Evolutionary conservation across 2,329 filamentous ascomycete genomes (phyloP), one percentile per base, ranked within the genome.

Genomic region (Bipolaris zeicola): DNA sequence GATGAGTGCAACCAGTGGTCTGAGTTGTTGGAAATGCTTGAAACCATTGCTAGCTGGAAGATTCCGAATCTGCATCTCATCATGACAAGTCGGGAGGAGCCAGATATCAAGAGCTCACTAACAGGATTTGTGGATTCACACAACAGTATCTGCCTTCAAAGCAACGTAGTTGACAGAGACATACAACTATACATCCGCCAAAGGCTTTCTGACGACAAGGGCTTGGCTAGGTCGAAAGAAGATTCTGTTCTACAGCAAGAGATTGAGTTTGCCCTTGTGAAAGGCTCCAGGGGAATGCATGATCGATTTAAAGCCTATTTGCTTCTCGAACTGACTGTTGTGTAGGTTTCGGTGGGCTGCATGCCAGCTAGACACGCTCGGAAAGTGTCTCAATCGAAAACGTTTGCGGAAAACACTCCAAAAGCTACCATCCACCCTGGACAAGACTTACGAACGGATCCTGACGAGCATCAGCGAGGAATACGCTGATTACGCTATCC

Each of bases 181-280:
- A 72, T 74, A 61, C 57, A 67, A 28, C 53, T 14, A 48, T 72
- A 71, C 38, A 60, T 74, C 41, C 58, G 45, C 34, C 58, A 70
- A 52, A 44, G 78, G 71, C 62, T 80, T 71, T 62, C 71, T 69
- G 43, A 76, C 5, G 63, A 73, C 24, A 64, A 64, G 33, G 36
- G 3, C n/a, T 50, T 74, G 20, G 39, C 14, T 2, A 73, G 65
- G 58, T 73, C 64, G 70, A 42, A 56, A 13, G 65, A 62, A 37
- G 65, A 73, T 33, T 57, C 60, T 38, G 44, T 56, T 57, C 22
- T 72, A 67, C 42, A 62, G 64, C 36, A 68, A 63, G 63, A 68
- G 66, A 57, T 76, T 11, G 60, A 71, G 36, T 57, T 57, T 22
- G 64, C 77, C 2, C 72, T 78, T 3, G 69, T 62, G 47, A 6